Conservation (phyloP, 768 basidiomycete species). For the Boletus subcaerulescens region DNA sequence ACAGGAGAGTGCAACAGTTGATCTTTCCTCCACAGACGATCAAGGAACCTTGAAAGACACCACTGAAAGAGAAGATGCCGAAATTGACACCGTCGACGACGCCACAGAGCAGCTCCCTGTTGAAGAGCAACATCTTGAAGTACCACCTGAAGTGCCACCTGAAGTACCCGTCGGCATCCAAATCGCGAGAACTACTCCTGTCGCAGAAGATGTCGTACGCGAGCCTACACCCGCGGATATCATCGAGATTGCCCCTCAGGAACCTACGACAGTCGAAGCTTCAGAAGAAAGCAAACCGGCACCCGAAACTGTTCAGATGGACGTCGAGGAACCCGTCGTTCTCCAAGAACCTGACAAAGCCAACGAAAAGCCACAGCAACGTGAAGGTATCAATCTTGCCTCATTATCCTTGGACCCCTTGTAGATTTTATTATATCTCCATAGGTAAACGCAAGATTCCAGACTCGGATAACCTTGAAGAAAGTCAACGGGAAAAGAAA, state of each 20-base stretch:
- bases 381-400: slow-evolving; percentile 18
- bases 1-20: not conserved
- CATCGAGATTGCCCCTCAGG: slow-evolving; percentile 8
- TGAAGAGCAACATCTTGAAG: not conserved
- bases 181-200: not conserved
- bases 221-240: slow-evolving; percentile 7
- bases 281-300: not conserved
- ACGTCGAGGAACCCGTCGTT: slow-evolving; percentile 10
- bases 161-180: slow-evolving; percentile 8
- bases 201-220: slow-evolving; percentile 5
- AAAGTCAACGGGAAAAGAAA: slow-evolving; percentile 27
- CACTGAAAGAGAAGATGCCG: slow-evolving; percentile 4
- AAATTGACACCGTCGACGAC: not conserved
- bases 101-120: not conserved
- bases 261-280: slow-evolving; percentile 3
- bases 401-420: not conserved
- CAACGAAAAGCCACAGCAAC: slow-evolving; percentile 8
- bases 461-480: slow-evolving; percentile 23
- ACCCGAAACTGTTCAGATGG: slow-evolving; percentile 7
- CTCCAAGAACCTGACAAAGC: slow-evolving; percentile 10
- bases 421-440: not conserved
- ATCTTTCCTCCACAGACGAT: slow-evolving; percentile 4
- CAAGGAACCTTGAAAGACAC: not conserved
- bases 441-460: slow-evolving; percentile 28
- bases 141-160: not conserved